Evolutionary conservation across 2,329 filamentous ascomycete species (phyloP), one percentile per base, ranked within the genome.

Genomic region (Ophidiomyces ophidiicola): DNA sequence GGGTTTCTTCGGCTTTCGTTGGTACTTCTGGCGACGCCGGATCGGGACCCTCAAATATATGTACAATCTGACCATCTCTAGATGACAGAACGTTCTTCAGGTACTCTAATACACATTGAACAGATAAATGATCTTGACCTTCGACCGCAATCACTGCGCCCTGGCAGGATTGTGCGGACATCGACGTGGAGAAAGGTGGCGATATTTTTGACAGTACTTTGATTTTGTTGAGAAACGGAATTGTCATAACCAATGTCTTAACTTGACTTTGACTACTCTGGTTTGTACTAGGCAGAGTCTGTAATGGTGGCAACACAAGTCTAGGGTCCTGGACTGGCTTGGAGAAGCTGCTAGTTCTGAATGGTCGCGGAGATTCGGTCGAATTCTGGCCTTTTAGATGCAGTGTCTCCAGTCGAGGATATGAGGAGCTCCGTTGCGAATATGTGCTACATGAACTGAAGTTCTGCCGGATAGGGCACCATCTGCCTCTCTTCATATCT

Each of bases 131-230:
- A 42, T 79, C 72, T 12, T 80, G 70, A 1, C 87, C 87, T 58
- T 96, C 88, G 19, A 96, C 66, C 0, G 83, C 80, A 45, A 96
- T 78, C 25, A 94, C 72, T 0, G 82, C 74, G 0, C 88, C 87
- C n/a, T 86, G 74, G 5, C 67, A 64, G 48, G 51, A 66, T 4
- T 48, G 43, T 12, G 34, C 42, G 6, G 47, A 17, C 7, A 24
- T 30, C 28, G 59, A 56, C 1, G 52, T 50, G 4, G 63, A 60
- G 10, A 83, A 65, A 0, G 82, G 77, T 17, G 80, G 82, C 32
- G 80, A 80, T 47, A 94, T 84, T 45, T 76, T 78, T 11, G 76
- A 70, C 23, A 96, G 67, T 2, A 88, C 71, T 34, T 77, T 76
- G 50, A 94, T 74, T 59, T 93, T 94, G 48, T 77, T 76, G 31